Evolutionary conservation across 2,329 filamentous ascomycete genomes (phyloP).

Genomic region (Xylariaceae sp.): DNA sequence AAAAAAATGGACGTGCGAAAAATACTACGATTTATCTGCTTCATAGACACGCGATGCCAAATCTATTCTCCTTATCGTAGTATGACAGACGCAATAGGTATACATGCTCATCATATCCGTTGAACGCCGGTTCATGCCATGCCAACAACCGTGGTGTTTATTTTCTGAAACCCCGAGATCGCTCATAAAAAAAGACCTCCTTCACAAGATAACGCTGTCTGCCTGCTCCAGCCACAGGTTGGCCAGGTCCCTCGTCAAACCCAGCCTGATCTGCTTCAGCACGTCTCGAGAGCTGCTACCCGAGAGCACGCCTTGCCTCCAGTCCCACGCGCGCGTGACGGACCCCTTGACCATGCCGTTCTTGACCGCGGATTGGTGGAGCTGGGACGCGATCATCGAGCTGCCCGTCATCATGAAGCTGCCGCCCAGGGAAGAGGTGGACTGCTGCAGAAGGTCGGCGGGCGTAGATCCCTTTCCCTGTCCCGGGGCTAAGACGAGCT

Average conservation of each 20-base stretch:
- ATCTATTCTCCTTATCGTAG: not conserved
- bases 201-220: constrained; percentile 53
- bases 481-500: constrained; percentile 72
- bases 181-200: not conserved
- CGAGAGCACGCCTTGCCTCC: constrained; percentile 60
- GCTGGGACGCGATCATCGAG: constrained; percentile 67
- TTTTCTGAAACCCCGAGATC: not conserved
- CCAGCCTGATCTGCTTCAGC: constrained; percentile 71
- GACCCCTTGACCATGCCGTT: constrained; percentile 42
- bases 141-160: constrained; percentile 1
- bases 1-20: too few relatives aligned
- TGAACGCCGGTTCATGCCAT: constrained; percentile 17
- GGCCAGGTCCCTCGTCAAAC: constrained; percentile 74
- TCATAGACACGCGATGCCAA: not conserved
- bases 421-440: constrained; percentile 48
- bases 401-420: constrained; percentile 74
- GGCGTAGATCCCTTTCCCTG: constrained; percentile 67
- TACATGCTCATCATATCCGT: constrained; percentile 1
- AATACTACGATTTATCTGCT: not conserved
- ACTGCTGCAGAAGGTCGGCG: constrained; percentile 65
- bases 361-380: constrained; percentile 58
- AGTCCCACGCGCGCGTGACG: constrained; percentile 69
- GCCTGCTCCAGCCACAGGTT: constrained; percentile 70
- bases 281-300: constrained; percentile 68
- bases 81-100: too few relatives aligned